These are phyloP conservation scores for Priceomyces fermenticarens DNA, from an alignment of 805 yeast genomes.

Conservation along the genomic window DNA sequence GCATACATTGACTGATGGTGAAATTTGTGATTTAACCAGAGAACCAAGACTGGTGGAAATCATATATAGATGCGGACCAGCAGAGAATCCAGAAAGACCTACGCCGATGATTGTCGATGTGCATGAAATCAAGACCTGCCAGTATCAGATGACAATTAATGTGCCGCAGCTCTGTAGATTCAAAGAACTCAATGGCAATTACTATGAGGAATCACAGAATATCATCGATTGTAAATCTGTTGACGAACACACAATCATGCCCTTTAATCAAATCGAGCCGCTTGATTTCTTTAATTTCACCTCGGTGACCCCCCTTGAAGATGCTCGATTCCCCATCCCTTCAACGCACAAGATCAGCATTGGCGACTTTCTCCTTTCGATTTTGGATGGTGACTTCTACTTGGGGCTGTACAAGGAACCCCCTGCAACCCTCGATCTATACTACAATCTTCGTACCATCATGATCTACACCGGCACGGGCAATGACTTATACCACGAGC, in stretches of 20 bases:
- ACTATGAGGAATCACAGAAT: conserved; percentile 19
- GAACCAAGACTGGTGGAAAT: conserved; percentile 52
- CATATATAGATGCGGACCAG: conserved; percentile 52
- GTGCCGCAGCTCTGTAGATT: conserved; percentile 49
- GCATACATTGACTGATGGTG: conserved; percentile 46
- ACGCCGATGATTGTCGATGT: conserved; percentile 34
- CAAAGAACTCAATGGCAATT: conserved; percentile 29
- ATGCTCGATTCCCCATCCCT: conserved; percentile 20
- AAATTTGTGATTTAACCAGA: conserved; percentile 57
- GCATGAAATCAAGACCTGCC: conserved; percentile 55
- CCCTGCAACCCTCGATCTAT: conserved; percentile 11
- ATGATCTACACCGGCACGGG: conserved; percentile 19
- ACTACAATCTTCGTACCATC: conserved; percentile 21
- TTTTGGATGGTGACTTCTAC: conserved; percentile 33
- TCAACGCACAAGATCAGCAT: conserved; percentile 23
- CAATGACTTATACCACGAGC: conserved; percentile 12
- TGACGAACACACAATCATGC: not conserved
- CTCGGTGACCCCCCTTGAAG: conserved; percentile 7
- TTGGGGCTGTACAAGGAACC: conserved; percentile 18
- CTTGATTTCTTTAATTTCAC: conserved; percentile 13
- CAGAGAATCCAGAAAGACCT: conserved; percentile 4
- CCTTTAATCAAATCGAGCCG: conserved; percentile 2
- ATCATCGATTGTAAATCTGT: conserved; percentile 27
- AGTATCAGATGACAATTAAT: conserved; percentile 49
- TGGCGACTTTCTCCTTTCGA: conserved; percentile 20